Conservation (phyloP, 306 rosid species). For the Astragalus glycyphyllos region DNA sequence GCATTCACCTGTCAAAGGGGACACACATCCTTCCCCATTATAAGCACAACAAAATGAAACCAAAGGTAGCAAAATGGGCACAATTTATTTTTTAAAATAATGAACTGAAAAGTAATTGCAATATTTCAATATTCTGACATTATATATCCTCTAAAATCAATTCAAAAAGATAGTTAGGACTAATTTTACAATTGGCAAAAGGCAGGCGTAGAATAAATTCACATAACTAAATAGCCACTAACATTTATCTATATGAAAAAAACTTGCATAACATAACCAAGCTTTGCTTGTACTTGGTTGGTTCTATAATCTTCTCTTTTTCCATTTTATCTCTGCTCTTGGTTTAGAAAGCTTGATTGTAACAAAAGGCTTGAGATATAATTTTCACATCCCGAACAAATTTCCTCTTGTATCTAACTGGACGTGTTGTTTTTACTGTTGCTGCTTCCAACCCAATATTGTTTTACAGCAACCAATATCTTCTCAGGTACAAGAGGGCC, state of each 20-base stretch:
- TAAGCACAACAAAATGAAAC: too few relatives aligned
- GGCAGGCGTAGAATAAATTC: constrained; percentile 54
- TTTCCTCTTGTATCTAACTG: constrained; percentile 31
- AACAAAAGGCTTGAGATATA: background rate
- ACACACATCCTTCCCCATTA: too few relatives aligned
- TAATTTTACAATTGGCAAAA: constrained; percentile 45
- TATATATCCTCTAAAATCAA: constrained; percentile 41
- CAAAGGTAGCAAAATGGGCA: background rate
- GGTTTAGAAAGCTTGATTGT: constrained; percentile 33
- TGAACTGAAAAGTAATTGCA: constrained; percentile 33
- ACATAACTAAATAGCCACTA: background rate
- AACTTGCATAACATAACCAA: constrained; percentile 15
- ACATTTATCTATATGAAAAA: too few relatives aligned
- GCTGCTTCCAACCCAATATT: constrained; percentile 75
- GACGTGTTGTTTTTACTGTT: constrained; percentile 57
- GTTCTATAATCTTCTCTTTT: constrained; percentile 18
- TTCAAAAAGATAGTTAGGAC: constrained; percentile 40
- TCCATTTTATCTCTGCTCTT: constrained; percentile 34
- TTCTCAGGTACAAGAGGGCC: constrained; percentile 88
- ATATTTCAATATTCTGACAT: constrained; percentile 33
- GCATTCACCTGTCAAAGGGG: too few relatives aligned
- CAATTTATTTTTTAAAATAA: background rate
- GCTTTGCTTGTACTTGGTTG: constrained; percentile 39
- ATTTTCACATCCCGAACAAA: constrained; percentile 9
- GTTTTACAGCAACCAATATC: constrained; percentile 76